phyloP scores from a whole-genome alignment of 257 asterid species.

The Nicotiana noctiflora region DNA sequence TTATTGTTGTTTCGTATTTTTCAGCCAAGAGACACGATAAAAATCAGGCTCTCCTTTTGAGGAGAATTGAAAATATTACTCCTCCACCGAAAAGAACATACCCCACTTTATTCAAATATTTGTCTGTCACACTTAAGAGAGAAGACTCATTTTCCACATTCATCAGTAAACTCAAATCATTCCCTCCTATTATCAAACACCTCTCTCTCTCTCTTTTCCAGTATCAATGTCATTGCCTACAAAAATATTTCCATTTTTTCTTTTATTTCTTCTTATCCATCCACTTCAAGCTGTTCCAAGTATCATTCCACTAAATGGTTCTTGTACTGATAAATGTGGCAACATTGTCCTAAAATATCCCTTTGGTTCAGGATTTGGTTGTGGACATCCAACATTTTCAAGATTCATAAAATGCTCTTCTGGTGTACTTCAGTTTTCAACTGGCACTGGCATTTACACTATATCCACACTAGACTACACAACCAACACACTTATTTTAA shows the following conservation, averaged over 20 bases:
- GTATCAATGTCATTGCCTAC: conserved; percentile 20
- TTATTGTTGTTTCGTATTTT: no score
- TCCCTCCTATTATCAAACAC: background rate
- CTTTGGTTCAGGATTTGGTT: conserved; percentile 54
- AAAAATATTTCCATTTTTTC: background rate
- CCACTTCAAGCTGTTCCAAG: conserved; percentile 34
- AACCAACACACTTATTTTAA: conserved; percentile 24
- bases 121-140: background rate
- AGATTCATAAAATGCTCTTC: conserved; percentile 33
- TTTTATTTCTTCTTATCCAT: conserved; percentile 18
- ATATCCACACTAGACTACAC: conserved; percentile 51
- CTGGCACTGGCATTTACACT: conserved; percentile 36
- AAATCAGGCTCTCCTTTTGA: conserved; percentile 43
- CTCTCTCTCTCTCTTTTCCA: background rate
- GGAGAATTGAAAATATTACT: conserved; percentile 23
- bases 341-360: conserved; percentile 41
- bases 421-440: conserved; percentile 34
- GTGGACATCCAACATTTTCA: conserved; percentile 58
- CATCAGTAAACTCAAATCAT: background rate
- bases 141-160: background rate
- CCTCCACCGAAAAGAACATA: conserved; percentile 21
- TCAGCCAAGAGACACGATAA: conserved; percentile 6
- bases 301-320: conserved; percentile 32
- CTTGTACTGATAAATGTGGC: conserved; percentile 52
- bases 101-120: background rate